Evolutionary conservation across 495 filamentous ascomycete genomes (phyloP).

Genomic region (Delitschia confertaspora): DNA sequence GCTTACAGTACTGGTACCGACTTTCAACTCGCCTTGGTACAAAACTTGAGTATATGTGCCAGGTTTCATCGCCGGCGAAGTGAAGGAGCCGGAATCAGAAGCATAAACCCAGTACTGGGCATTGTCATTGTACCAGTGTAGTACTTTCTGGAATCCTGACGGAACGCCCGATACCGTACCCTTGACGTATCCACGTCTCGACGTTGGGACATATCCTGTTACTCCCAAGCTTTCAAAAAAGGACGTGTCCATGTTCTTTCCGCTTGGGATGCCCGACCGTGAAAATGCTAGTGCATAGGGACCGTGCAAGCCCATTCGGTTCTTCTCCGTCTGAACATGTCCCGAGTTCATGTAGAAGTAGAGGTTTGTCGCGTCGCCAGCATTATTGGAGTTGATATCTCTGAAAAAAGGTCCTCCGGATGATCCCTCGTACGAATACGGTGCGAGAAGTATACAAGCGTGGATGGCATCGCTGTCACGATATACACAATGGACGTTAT

Average conservation of each 20-base stretch:
- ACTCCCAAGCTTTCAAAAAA: conserved; percentile 52
- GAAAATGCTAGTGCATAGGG: conserved; percentile 57
- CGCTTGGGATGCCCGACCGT: conserved; percentile 45
- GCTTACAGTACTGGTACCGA: conserved; percentile 45
- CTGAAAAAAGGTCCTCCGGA: conserved; percentile 52
- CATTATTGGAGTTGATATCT: conserved; percentile 59
- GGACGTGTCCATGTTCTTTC: conserved; percentile 44
- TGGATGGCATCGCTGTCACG: conserved; percentile 40
- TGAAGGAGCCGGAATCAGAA: conserved; percentile 45
- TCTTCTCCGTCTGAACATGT: conserved; percentile 54
- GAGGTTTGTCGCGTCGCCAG: conserved; percentile 46
- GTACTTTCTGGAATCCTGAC: conserved; percentile 42
- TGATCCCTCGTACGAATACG: conserved; percentile 40
- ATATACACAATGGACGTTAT: conserved; percentile 52
- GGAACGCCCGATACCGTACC: conserved; percentile 47
- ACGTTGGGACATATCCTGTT: conserved; percentile 48
- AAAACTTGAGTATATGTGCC: conserved; percentile 60
- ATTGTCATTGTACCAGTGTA: conserved; percentile 56
- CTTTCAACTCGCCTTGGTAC: conserved; percentile 54
- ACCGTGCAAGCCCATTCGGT: conserved; percentile 57
- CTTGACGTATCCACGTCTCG: conserved; percentile 48
- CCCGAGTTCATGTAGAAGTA: conserved; percentile 65
- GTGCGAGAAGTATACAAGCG: conserved; percentile 43
- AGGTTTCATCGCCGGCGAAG: conserved; percentile 57
- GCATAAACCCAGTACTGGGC: conserved; percentile 60